Evolutionary conservation across 1,139 yeast genomes (phyloP), one percentile per base, ranked within the genome.

Genomic region (Yamadazyma pseudoaaseri): DNA sequence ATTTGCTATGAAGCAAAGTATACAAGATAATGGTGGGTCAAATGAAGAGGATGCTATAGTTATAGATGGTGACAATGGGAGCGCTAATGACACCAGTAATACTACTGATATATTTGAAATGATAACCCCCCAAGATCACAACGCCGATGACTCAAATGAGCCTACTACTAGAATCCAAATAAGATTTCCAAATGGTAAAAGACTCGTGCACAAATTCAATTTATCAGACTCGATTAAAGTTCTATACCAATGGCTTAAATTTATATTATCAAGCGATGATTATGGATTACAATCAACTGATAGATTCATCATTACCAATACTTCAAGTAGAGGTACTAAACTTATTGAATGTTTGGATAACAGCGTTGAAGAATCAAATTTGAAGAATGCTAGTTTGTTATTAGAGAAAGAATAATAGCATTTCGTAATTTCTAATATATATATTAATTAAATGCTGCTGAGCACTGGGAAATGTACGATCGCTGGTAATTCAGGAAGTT

Each of bases 131-230:
- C 47, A 53, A 1, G 68, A 70, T 22, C 79, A 80, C 38, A 61
- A 62, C 0, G 96, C 86, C 45, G 64, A 78, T 1, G 57, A 59
- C 3, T 66, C 71, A n/a, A 71, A 79, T 0, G 70, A 71, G 3
- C 59, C 73, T 1, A 73, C 79, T 1, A 86, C 97, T 1, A 68
- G 98, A 48, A 75, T 94, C 16, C 98, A 92, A 58, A 73, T 94
- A 14, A 72, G 97, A 38, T 76, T 87, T 27, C 95, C 94, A 12
- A 89, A 84, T 49, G 97, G 97, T 15, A 74, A 81, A 36, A 69
- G 97, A 42, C 62, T 83, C 10, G 82, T 92, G n/a, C 81, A 87
- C 38, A 74, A 87, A 44, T 85, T 92, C 49, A 61, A 60, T 10
- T 49, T 73, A 7, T 52, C 62, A 4, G 94, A 83, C 45, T 60